These are phyloP conservation scores for Amylocarpus encephaloides DNA, from an alignment of 2,329 filamentous ascomycete genomes.

Conservation along the genomic window DNA sequence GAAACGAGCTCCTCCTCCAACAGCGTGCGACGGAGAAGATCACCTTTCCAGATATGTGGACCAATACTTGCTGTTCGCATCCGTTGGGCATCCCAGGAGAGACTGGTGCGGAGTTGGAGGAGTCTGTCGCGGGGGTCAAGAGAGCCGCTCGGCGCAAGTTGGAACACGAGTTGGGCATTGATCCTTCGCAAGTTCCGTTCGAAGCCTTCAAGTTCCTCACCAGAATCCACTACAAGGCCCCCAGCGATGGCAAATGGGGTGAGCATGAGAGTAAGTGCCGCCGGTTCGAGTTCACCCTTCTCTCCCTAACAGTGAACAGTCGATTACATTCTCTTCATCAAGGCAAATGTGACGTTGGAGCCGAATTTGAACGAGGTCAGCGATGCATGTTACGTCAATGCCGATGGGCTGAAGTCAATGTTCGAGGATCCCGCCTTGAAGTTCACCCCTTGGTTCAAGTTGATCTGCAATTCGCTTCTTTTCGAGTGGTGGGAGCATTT, in stretches of 20 bases:
- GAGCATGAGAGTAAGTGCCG: constrained; percentile 83
- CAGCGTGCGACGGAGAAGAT: constrained; percentile 96
- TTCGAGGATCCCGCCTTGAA: constrained; percentile 74
- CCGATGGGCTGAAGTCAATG: constrained; percentile 75
- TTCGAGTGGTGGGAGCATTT: constrained; percentile 96
- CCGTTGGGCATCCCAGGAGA: constrained; percentile 87
- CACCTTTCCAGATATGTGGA: constrained; percentile 99
- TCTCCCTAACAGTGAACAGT: constrained; percentile 44
- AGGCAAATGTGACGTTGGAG: constrained; percentile 79
- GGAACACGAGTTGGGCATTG: constrained; percentile 90
- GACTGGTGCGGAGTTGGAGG: constrained; percentile 74
- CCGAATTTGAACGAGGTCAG: constrained; percentile 84
- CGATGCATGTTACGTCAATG: constrained; percentile 76
- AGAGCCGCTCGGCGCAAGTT: constrained; percentile 89
- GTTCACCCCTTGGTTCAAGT: constrained; percentile 99
- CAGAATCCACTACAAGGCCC: constrained; percentile 95
- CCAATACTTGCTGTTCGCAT: constrained; percentile 98
- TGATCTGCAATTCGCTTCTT: constrained; percentile 95
- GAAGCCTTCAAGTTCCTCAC: constrained; percentile 93
- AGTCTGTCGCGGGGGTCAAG: constrained; percentile 80
- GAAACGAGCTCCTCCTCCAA: constrained; percentile 89
- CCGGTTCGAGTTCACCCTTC: constrained; percentile 8
- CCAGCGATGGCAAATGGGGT: constrained; percentile 96
- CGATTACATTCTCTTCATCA: constrained; percentile 98
- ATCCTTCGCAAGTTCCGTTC: constrained; percentile 77